A percentile compares a stretch with the other conserved stretches of the same genome.
phyloP scores from a whole-genome alignment of 179 eudicot species.

The Beta corolliflora region DNA sequence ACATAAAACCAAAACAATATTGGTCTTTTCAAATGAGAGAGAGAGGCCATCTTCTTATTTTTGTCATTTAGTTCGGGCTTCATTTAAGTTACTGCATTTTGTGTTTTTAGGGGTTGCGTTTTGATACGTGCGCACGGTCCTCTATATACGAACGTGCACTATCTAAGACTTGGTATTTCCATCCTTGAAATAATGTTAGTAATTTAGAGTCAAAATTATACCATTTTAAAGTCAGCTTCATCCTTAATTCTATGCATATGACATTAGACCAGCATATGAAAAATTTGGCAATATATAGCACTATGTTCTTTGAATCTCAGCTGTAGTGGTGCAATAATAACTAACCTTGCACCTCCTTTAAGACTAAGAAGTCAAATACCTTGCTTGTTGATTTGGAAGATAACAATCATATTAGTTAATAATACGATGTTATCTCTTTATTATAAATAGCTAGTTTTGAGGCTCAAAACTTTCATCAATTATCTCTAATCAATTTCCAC shows the following conservation, averaged over 20 bases:
- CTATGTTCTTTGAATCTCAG: background rate
- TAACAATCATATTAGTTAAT: background rate
- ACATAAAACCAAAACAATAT: too few relatives aligned
- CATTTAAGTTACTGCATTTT: too few relatives aligned
- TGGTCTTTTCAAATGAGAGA: too few relatives aligned
- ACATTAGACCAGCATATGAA: too few relatives aligned
- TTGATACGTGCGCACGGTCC: too few relatives aligned
- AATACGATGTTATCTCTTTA: background rate
- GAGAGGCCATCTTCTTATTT: too few relatives aligned
- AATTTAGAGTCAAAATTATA: too few relatives aligned
- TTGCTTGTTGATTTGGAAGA: background rate
- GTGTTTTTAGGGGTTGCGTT: too few relatives aligned
- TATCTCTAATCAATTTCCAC: background rate
- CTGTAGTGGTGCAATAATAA: background rate
- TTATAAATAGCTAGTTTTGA: background rate
- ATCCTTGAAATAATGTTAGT: too few relatives aligned
- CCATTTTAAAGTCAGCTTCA: background rate
- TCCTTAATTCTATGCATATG: background rate
- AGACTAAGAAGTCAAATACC: background rate
- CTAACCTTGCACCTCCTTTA: background rate
- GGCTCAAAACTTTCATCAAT: background rate
- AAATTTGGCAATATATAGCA: background rate
- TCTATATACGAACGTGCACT: too few relatives aligned
- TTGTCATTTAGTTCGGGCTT: too few relatives aligned
- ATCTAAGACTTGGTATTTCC: too few relatives aligned